Percentiles rank a stretch among this genome's conserved stretches.
Evolutionary conservation across 352 stramenopile species (phyloP).

Genomic region (Pythium rishiriense): DNA sequence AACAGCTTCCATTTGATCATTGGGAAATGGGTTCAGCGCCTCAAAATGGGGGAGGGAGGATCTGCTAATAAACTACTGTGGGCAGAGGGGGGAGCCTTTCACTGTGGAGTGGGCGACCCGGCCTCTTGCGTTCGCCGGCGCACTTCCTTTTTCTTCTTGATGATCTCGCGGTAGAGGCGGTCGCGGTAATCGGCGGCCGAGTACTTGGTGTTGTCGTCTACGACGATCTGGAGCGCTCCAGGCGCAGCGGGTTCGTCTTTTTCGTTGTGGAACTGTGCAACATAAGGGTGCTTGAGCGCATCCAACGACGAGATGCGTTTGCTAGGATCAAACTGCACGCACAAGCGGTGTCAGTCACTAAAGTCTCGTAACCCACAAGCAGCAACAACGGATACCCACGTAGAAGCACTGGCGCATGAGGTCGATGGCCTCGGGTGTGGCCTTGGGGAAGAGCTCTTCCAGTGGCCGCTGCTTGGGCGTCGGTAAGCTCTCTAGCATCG

Average conservation of each 20-base stretch:
- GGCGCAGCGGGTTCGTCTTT: constrained; percentile 89
- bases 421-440: constrained; percentile 85
- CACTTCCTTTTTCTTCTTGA: constrained; percentile 92
- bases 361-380: not conserved
- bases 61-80: not conserved
- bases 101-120: constrained; percentile 27
- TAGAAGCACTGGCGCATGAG: constrained; percentile 89
- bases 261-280: constrained; percentile 95
- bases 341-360: not conserved
- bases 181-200: constrained; percentile 93
- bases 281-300: constrained; percentile 92
- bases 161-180: constrained; percentile 92
- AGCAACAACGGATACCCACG: constrained; percentile 31
- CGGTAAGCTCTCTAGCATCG: constrained; percentile 92
- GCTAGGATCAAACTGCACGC: constrained; percentile 87
- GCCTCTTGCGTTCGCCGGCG: constrained; percentile 48
- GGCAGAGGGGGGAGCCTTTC: not conserved
- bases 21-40: constrained; percentile 15
- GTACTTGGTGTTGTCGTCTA: constrained; percentile 96
- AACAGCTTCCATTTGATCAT: not conserved
- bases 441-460: constrained; percentile 88
- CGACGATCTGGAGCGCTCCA: constrained; percentile 77
- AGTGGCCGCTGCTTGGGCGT: constrained; percentile 72
- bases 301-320: constrained; percentile 88
- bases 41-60: not conserved